Percentiles rank a stretch among this genome's conserved stretches.
These are phyloP conservation scores for Odonthalia washingtoniensis DNA, from an alignment of 31 red algal genomes.

Conservation along the genomic window DNA sequence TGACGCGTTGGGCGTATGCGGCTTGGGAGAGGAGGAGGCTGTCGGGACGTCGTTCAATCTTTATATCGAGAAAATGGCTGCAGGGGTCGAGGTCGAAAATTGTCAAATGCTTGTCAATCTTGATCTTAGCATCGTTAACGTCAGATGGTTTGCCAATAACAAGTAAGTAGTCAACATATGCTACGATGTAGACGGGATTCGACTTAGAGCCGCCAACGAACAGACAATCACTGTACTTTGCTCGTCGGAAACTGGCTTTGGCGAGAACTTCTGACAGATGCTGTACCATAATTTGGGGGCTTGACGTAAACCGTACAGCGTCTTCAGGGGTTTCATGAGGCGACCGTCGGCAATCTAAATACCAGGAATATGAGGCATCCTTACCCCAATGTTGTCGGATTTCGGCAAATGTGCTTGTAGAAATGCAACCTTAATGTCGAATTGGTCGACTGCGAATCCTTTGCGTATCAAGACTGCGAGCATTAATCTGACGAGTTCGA, in stretches of 20 bases:
- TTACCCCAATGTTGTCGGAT: neutral
- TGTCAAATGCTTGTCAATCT: neutral
- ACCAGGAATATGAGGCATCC: neutral
- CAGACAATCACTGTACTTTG: slow-evolving; percentile 3
- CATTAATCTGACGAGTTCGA: slow-evolving; percentile 18
- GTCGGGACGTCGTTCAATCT: neutral
- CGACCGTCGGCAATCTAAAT: neutral
- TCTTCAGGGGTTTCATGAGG: neutral
- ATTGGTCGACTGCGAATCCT: slow-evolving; percentile 1
- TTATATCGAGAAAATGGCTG: neutral
- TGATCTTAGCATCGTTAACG: neutral
- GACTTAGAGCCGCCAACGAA: neutral
- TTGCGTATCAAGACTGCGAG: slow-evolving; percentile 1
- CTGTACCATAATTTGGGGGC: slow-evolving; percentile 31
- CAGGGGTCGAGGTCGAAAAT: slow-evolving; percentile 19
- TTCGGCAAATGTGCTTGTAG: neutral
- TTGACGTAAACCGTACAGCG: too few relatives aligned
- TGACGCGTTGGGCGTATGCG: slow-evolving; percentile 29
- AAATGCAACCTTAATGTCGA: slow-evolving; percentile 31
- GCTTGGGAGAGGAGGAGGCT: neutral
- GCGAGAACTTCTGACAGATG: neutral
- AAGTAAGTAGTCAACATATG: slow-evolving; percentile 18
- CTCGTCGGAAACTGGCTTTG: slow-evolving; percentile 13
- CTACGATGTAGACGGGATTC: slow-evolving; percentile 18
- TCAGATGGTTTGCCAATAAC: neutral